Evolutionary conservation across 2,329 filamentous ascomycete species (phyloP).

Genomic region (Cytospora paraplurivora): DNA sequence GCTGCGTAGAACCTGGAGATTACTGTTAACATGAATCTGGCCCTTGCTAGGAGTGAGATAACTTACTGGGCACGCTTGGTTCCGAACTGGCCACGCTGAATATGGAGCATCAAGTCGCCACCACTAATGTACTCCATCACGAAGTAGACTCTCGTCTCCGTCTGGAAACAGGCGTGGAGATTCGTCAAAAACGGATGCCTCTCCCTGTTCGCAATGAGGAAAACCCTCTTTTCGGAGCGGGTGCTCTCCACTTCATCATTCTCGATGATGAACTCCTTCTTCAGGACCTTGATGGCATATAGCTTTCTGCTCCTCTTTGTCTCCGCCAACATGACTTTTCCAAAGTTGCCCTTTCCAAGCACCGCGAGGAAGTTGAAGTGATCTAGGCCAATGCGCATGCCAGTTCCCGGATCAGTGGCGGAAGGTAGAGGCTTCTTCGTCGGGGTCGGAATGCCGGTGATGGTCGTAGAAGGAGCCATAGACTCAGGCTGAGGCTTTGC

Average conservation of each 20-base stretch:
- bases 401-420: constrained; percentile 71
- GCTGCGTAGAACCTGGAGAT: constrained; percentile 85
- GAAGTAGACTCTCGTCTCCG: constrained; percentile 96
- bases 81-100: constrained; percentile 94
- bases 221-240: constrained; percentile 95
- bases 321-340: constrained; percentile 99
- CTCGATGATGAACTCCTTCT: constrained; percentile 99
- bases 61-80: constrained; percentile 92
- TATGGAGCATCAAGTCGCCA: constrained; percentile 98
- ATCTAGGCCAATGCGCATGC: constrained; percentile 87
- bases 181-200: constrained; percentile 94
- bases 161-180: constrained; percentile 97
- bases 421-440: constrained; percentile 65
- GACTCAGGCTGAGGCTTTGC: constrained; percentile 45
- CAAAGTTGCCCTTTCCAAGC: constrained; percentile 97
- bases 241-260: constrained; percentile 99
- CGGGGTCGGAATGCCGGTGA: constrained; percentile 41
- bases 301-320: constrained; percentile 89
- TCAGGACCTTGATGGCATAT: constrained; percentile 97
- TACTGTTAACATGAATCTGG: constrained; percentile 31
- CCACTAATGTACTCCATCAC: constrained; percentile 99
- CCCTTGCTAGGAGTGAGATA: neutral
- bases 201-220: constrained; percentile 95
- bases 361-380: constrained; percentile 99
- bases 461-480: constrained; percentile 40